Percentiles rank a stretch among this genome's conserved stretches.
phyloP scores from a whole-genome alignment of 495 filamentous ascomycete genomes.

The Penicillium atrosanguineum region DNA sequence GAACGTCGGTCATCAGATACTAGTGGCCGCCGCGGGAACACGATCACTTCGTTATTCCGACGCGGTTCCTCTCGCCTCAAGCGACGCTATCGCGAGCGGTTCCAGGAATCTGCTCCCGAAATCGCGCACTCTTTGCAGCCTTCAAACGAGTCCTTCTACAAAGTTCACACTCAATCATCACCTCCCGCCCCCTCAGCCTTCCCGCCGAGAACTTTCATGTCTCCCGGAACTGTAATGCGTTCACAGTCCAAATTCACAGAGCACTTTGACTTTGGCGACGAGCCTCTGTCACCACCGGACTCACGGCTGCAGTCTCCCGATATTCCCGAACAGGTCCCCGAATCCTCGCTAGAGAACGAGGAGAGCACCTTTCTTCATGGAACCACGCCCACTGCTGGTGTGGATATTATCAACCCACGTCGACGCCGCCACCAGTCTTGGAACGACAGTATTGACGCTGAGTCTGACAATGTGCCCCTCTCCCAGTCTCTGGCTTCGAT shows the following conservation, averaged over 20 bases:
- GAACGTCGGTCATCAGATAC: conserved; percentile 49
- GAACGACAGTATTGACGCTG: conserved; percentile 35
- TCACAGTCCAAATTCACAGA: conserved; percentile 92
- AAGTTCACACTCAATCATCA: conserved; percentile 39
- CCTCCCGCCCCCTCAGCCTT: conserved; percentile 26
- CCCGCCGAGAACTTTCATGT: conserved; percentile 43
- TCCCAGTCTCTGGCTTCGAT: conserved; percentile 80
- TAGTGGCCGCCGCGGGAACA: conserved; percentile 39
- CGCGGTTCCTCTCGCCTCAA: conserved; percentile 60
- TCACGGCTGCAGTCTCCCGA: conserved; percentile 70
- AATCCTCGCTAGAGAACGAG: conserved; percentile 27
- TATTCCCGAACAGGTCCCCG: conserved; percentile 34
- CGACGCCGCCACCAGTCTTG: conserved; percentile 34
- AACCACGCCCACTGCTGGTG: conserved; percentile 24
- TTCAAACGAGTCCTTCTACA: conserved; percentile 75
- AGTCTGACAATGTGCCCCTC: conserved; percentile 43
- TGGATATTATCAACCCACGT: conserved; percentile 28
- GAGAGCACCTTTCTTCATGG: conserved; percentile 18
- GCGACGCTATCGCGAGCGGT: conserved; percentile 56
- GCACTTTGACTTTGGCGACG: conserved; percentile 69
- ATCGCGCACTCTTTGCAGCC: conserved; percentile 85
- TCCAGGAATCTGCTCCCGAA: conserved; percentile 47
- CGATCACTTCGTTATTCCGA: conserved; percentile 71
- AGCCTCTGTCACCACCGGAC: conserved; percentile 76
- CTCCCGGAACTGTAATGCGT: conserved; percentile 61